phyloP scores from a whole-genome alignment of 345 rosid genomes.

The Chamaenerion angustifolium region DNA sequence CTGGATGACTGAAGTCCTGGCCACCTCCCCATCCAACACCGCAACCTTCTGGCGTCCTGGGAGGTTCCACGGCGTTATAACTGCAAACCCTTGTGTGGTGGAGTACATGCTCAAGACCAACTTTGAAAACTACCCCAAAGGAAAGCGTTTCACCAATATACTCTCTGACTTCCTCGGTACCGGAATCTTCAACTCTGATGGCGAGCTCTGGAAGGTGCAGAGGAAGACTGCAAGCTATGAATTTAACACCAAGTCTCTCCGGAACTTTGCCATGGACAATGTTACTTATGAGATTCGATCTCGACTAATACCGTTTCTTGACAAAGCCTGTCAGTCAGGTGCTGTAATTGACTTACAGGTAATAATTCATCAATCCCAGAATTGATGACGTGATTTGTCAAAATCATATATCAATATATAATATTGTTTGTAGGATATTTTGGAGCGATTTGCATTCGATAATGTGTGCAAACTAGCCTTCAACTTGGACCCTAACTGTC shows the following conservation, averaged over 20 bases:
- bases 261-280: slow-evolving; percentile 19
- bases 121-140: slow-evolving; percentile 34
- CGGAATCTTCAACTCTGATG: slow-evolving; percentile 38
- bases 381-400: too few relatives aligned
- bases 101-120: slow-evolving; percentile 29
- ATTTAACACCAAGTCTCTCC: slow-evolving; percentile 27
- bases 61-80: slow-evolving; percentile 16
- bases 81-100: slow-evolving; percentile 23
- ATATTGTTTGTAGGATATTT: slow-evolving; percentile 7
- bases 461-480: slow-evolving; percentile 33
- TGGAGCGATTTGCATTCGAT: slow-evolving; percentile 35
- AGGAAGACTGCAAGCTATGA: slow-evolving; percentile 33
- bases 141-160: slow-evolving; percentile 8
- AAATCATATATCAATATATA: too few relatives aligned
- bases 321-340: slow-evolving; percentile 5
- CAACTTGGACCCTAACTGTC: slow-evolving; percentile 25
- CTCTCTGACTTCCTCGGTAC: slow-evolving; percentile 30
- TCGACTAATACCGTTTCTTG: slow-evolving; percentile 19
- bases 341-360: slow-evolving; percentile 20
- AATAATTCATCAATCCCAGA: too few relatives aligned
- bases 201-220: slow-evolving; percentile 25
- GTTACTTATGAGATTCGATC: slow-evolving; percentile 17
- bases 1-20: slow-evolving; percentile 23
- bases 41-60: slow-evolving; percentile 18
- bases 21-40: slow-evolving; percentile 14